Percentiles rank a stretch among this genome's conserved stretches.
phyloP scores from a whole-genome alignment of 352 stramenopile species.

The Phytophthora megakarya region DNA sequence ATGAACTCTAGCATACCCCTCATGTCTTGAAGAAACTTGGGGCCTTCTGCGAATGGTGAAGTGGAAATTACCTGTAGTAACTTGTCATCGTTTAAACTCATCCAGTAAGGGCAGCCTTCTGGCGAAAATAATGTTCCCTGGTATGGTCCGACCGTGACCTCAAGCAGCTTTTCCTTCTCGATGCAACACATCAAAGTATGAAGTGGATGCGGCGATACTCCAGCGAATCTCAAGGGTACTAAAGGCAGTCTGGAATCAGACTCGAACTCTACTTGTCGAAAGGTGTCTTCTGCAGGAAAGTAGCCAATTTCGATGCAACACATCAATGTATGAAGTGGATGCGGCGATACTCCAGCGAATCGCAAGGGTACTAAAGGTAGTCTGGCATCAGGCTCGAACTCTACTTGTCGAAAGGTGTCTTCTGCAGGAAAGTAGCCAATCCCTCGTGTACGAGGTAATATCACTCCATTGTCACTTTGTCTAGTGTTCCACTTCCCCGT shows the following conservation, averaged over 20 bases:
- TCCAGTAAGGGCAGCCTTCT: conserved; percentile 19
- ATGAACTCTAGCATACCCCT: conserved; percentile 35
- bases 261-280: conserved; percentile 29
- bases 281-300: conserved; percentile 27
- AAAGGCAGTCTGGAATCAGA: conserved; percentile 21
- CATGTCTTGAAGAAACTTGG: conserved; percentile 42
- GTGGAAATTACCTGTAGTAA: conserved; percentile 33
- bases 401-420: conserved; percentile 22
- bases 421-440: conserved; percentile 34
- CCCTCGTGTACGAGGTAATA: conserved; percentile 24
- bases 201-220: conserved; percentile 21
- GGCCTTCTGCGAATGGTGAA: conserved; percentile 33
- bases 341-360: conserved; percentile 25
- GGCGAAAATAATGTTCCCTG: conserved; percentile 20
- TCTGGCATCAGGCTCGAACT: conserved; percentile 30
- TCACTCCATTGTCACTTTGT: conserved; percentile 8
- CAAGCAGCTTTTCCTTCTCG: conserved; percentile 15
- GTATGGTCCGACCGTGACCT: conserved; percentile 29
- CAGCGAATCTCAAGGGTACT: conserved; percentile 28
- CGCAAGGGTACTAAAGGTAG: conserved; percentile 21
- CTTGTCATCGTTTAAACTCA: conserved; percentile 27
- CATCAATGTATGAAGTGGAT: conserved; percentile 28
- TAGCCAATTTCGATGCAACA: conserved; percentile 39
- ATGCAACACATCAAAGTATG: conserved; percentile 31
- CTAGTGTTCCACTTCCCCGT: conserved; percentile 29